Evolutionary conservation across 345 rosid species (phyloP).

Genomic region (Punica granatum): DNA sequence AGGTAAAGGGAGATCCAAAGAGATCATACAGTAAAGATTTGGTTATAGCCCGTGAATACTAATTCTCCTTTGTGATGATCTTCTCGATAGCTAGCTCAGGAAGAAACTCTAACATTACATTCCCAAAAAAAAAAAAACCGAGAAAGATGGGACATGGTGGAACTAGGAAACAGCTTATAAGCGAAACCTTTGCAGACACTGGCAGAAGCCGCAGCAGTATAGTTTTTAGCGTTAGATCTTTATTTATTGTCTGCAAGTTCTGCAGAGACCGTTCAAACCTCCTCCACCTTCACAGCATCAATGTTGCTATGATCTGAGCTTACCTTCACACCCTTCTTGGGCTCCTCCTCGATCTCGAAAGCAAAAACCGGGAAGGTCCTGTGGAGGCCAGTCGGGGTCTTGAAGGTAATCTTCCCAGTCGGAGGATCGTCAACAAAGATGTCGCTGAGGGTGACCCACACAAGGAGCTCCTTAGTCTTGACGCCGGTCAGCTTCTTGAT

Average conservation of each 20-base stretch:
- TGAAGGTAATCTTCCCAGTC: slow-evolving; percentile 58
- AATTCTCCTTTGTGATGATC: neutral
- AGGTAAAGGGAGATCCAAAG: neutral
- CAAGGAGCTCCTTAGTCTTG: slow-evolving; percentile 76
- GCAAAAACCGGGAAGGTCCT: slow-evolving; percentile 68
- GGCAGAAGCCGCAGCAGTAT: neutral
- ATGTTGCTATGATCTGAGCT: neutral
- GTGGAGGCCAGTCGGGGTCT: slow-evolving; percentile 65
- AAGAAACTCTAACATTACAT: neutral
- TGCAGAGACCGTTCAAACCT: slow-evolving; percentile 13
- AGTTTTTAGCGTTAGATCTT: neutral
- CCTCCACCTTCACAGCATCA: slow-evolving; percentile 26
- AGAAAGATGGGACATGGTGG: neutral
- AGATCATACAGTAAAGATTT: neutral
- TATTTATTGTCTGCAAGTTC: neutral
- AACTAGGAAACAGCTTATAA: neutral
- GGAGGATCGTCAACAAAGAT: slow-evolving; percentile 50
- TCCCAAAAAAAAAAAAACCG: neutral
- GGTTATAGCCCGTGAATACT: neutral
- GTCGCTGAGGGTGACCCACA: slow-evolving; percentile 61
- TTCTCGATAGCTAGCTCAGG: neutral
- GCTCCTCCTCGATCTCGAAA: slow-evolving; percentile 42
- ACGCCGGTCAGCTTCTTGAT: slow-evolving; percentile 98
- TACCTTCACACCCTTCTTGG: slow-evolving; percentile 23
- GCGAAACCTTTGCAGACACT: too few relatives aligned